phyloP scores from a whole-genome alignment of 2,329 filamentous ascomycete species.

The Pezizomycotina sp. region DNA sequence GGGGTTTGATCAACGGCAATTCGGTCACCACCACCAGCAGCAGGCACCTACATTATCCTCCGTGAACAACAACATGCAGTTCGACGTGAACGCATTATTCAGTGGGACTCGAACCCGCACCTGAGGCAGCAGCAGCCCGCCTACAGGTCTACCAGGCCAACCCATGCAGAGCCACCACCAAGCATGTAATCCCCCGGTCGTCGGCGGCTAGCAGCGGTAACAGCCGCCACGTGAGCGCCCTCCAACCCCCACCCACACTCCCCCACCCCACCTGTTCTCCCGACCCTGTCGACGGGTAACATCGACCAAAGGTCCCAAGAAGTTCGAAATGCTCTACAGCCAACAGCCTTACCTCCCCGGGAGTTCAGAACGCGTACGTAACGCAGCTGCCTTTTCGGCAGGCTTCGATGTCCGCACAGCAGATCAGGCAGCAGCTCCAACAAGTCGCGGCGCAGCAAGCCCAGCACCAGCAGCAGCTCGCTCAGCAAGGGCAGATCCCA shows the following conservation, averaged over 20 bases:
- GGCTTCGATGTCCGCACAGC: too few species aligned
- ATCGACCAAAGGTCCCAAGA: not conserved
- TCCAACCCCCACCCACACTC: slow-evolving; percentile 18
- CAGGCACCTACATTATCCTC: too few species aligned
- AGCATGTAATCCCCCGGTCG: too few species aligned
- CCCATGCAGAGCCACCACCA: slow-evolving; percentile 11
- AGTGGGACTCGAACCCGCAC: slow-evolving; percentile 17
- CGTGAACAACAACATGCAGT: too few species aligned
- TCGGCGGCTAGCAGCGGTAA: slow-evolving; percentile 13
- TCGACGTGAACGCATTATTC: slow-evolving; percentile 18
- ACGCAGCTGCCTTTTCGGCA: slow-evolving; percentile 16
- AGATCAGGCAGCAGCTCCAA: slow-evolving; percentile 6
- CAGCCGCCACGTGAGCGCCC: slow-evolving; percentile 9
- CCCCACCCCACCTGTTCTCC: slow-evolving; percentile 10
- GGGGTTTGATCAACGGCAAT: too few species aligned
- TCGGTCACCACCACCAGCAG: too few species aligned
- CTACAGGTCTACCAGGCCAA: slow-evolving; percentile 7
- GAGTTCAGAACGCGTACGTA: slow-evolving; percentile 17
- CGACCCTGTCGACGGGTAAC: slow-evolving; percentile 7
- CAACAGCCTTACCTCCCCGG: slow-evolving; percentile 18
- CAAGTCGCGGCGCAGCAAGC: slow-evolving; percentile 6
- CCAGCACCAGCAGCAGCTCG: slow-evolving; percentile 9
- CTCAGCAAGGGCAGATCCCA: too few species aligned
- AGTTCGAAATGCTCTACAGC: slow-evolving; percentile 13
- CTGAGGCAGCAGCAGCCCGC: slow-evolving; percentile 17